phyloP scores from a whole-genome alignment of 2,329 filamentous ascomycete species.

The Pezicula rhizophila region DNA sequence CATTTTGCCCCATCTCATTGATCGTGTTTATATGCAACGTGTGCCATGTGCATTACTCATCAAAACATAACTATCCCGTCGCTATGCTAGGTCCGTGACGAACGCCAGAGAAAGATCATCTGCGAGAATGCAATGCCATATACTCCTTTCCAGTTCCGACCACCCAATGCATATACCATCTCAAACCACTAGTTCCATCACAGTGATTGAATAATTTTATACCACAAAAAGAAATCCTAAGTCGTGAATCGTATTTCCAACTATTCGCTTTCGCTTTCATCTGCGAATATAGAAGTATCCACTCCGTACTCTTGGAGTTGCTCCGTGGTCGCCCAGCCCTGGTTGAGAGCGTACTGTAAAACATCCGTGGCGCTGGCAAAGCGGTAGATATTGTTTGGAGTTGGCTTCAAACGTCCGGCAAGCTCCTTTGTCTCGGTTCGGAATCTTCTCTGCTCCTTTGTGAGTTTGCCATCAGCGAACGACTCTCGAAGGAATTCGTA shows the following conservation, averaged over 20 bases:
- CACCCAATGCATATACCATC: no score
- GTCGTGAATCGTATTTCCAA: neutral
- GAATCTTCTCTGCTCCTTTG: slow-evolving; percentile 39
- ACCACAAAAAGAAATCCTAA: neutral
- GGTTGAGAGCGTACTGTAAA: slow-evolving; percentile 12
- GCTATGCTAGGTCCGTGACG: no score
- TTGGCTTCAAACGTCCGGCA: slow-evolving; percentile 44
- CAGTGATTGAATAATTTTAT: neutral
- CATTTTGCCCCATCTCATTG: no score
- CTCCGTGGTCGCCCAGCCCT: slow-evolving; percentile 14
- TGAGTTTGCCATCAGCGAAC: neutral
- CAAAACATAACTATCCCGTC: no score
- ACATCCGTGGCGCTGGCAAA: slow-evolving; percentile 17
- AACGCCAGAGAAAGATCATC: no score
- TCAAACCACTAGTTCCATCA: no score
- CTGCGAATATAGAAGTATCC: neutral
- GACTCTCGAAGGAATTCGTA: slow-evolving; percentile 44
- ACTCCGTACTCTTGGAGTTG: neutral
- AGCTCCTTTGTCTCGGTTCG: slow-evolving; percentile 44
- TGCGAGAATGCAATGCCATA: no score
- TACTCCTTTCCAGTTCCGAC: no score
- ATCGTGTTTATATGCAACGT: no score
- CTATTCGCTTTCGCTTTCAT: neutral
- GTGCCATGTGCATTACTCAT: no score
- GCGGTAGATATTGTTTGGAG: slow-evolving; percentile 11